phyloP scores from a whole-genome alignment of 371 early-diverging fungal species.

The Mortierella sp. region DNA sequence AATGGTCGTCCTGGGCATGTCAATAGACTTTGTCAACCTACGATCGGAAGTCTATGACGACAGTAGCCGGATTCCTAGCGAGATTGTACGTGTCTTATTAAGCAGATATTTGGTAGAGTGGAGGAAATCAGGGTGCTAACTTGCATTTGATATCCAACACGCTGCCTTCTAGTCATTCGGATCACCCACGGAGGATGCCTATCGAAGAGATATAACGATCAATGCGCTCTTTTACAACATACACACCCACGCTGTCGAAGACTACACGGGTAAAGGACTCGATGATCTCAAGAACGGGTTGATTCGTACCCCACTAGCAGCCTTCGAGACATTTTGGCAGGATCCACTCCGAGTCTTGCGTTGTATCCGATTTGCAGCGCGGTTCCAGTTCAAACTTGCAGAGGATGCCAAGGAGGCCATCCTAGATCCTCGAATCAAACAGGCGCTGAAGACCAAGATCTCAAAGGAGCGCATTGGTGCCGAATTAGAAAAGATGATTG shows the following conservation, averaged over 20 bases:
- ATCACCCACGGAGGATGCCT: constrained; percentile 96
- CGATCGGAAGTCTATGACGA: constrained; percentile 93
- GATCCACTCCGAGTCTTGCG: constrained; percentile 99
- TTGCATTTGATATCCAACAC: too few relatives aligned
- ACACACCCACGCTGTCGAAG: constrained; percentile 90
- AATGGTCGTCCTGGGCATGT: constrained; percentile 80
- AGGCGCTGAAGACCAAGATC: constrained; percentile 86
- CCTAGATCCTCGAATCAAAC: constrained; percentile 65
- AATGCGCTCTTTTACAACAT: constrained; percentile 99
- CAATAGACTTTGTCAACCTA: constrained; percentile 97
- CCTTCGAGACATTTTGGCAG: constrained; percentile 94
- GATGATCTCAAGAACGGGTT: constrained; percentile 76
- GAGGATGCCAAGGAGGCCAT: constrained; percentile 77
- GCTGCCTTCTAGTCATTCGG: constrained; percentile 94
- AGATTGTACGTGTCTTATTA: constrained; percentile 60
- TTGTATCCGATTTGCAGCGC: constrained; percentile 94
- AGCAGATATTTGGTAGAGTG: neutral
- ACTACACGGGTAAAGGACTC: constrained; percentile 89
- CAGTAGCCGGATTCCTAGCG: constrained; percentile 86
- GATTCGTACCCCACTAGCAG: constrained; percentile 94
- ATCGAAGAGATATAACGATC: constrained; percentile 98
- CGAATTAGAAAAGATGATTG: constrained; percentile 97
- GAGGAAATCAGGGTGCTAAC: too few relatives aligned
- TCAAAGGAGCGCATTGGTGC: constrained; percentile 95
- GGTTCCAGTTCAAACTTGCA: constrained; percentile 88